Evolutionary conservation across 2,329 filamentous ascomycete species (phyloP).

Genomic region (Diplodia sapinea): DNA sequence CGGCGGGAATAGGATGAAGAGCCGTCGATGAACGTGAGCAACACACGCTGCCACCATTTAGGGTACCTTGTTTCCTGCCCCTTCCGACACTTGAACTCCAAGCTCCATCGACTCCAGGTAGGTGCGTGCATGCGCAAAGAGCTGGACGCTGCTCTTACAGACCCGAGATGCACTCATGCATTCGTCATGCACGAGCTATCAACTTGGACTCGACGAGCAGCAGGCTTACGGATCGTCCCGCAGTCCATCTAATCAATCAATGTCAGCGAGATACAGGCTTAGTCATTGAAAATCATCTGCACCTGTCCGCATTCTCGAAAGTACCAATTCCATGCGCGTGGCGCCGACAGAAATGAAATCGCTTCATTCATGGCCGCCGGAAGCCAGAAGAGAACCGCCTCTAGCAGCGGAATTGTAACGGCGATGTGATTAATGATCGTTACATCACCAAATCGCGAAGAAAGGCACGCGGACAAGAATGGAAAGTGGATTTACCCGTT

Average conservation of each 20-base stretch:
- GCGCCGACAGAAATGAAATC: too few species aligned
- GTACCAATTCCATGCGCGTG: not conserved
- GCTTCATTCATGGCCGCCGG: not conserved
- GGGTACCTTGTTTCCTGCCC: not conserved
- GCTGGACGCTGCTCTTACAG: not conserved
- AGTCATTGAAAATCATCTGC: not conserved
- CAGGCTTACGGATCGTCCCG: not conserved
- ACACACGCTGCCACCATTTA: not conserved
- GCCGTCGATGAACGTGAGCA: not conserved
- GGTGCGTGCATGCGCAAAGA: not conserved
- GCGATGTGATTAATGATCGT: not conserved
- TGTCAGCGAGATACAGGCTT: not conserved
- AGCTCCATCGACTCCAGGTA: not conserved
- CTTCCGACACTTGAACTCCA: not conserved
- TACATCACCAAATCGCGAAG: not conserved
- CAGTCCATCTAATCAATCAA: not conserved
- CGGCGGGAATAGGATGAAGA: too few species aligned
- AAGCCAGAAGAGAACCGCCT: not conserved
- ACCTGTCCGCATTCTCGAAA: not conserved
- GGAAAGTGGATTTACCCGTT: not conserved
- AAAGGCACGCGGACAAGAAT: not conserved
- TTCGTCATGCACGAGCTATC: not conserved
- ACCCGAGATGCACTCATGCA: not conserved
- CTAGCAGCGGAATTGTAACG: not conserved
- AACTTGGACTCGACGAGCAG: not conserved